Base-by-base conservation (phyloP, 768 basidiomycete genomes). In the Kwoniella sp. region DNA sequence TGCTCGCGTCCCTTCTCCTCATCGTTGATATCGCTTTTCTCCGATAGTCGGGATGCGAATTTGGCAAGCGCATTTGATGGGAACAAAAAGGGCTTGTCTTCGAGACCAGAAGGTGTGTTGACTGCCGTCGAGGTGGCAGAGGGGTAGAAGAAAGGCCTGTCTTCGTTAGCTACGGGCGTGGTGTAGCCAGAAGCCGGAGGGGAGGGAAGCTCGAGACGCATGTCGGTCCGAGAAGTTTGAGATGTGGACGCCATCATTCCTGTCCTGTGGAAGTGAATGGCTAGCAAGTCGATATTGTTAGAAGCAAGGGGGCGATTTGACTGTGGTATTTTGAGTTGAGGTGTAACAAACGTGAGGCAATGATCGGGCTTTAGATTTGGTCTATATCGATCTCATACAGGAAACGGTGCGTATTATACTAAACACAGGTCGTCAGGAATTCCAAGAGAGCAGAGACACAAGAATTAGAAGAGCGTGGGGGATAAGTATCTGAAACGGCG, bases 31-130 rank as follows among this genome's bases (percentile, higher is more conserved):
- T 47, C 15, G 3, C 38, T 48, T 26, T 34, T 58, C 12, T 58
- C 53, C 1, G 58, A 59, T 7, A 15, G 20, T 22, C 41, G 41
- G 17, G 41, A 45, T 11, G 41, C 5, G 41, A 11, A 45, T 17
- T 45, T 45, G 5, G 41, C 41, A 17, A 45, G 41, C 41, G 41
- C 41, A 45, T 45, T 45, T 13, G 62, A 50, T 13, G 62, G 47
- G 45, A 63, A 63, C 23, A 63, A 34, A 22, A 63, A 63, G 2
- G 62, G 62, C 50, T 63, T 63, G 38, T 63, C 62, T 56, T 63
- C 62, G n/a, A 28, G 30, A 23, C 48, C 55, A 5, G 55, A 22
- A 20, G 61, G 61, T 11, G 62, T 63, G 47, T 63, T 63, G 23
- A 59, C 63, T 30, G 57, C 57, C 5, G 63, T 57, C 2, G 55